These are phyloP conservation scores for Pyracantha coccinea DNA, from an alignment of 331 rosid genomes.

Conservation along the genomic window DNA sequence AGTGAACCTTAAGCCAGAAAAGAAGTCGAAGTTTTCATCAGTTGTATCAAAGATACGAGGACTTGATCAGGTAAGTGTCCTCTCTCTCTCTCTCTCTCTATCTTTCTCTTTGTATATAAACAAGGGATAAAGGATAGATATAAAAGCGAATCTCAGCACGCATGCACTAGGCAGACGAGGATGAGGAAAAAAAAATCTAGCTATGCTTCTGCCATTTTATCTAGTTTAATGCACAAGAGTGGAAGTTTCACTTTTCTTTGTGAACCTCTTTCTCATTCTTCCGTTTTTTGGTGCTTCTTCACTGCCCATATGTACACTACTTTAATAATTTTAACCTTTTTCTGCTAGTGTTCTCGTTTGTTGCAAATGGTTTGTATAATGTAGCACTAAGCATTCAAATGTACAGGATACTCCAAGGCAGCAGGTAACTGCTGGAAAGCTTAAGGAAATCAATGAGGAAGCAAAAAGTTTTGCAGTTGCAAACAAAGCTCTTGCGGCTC, in stretches of 20 bases:
- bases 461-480: slow-evolving; percentile 90
- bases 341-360: neutral
- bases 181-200: neutral
- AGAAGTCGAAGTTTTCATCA: slow-evolving; percentile 87
- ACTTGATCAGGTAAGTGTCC: slow-evolving; percentile 74
- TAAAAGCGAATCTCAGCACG: neutral
- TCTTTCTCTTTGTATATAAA: neutral
- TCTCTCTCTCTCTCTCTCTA: neutral
- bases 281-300: neutral
- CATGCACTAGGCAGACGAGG: neutral
- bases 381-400: slow-evolving; percentile 4
- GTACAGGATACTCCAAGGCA: slow-evolving; percentile 82
- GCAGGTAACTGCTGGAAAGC: slow-evolving; percentile 96
- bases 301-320: neutral
- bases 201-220: neutral
- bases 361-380: neutral
- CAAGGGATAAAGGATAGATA: neutral
- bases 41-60: slow-evolving; percentile 97
- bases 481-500: slow-evolving; percentile 90
- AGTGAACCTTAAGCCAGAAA: slow-evolving; percentile 85
- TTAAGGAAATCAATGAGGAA: slow-evolving; percentile 89
- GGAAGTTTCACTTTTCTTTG: neutral
- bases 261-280: neutral
- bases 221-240: neutral
- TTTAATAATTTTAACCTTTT: neutral